A percentile compares a stretch with the other conserved stretches of the same genome.
These are phyloP conservation scores for Alloascoidea africana DNA, from an alignment of 805 yeast genomes.

Conservation along the genomic window DNA sequence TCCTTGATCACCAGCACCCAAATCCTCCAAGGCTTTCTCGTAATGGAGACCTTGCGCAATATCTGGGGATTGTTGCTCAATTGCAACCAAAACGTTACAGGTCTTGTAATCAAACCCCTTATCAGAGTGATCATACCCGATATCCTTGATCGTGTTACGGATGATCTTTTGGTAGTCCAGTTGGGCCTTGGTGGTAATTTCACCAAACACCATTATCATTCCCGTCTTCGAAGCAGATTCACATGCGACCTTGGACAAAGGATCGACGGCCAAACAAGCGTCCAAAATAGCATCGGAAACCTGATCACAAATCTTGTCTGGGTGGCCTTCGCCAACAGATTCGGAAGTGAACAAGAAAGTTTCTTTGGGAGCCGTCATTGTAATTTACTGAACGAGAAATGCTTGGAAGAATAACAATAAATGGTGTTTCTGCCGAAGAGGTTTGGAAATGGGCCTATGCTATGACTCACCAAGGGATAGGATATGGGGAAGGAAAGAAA, in stretches of 20 bases:
- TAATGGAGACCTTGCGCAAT: conserved; percentile 98
- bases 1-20: conserved; percentile 99
- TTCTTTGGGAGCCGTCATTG: conserved; percentile 18
- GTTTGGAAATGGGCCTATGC: too few relatives aligned
- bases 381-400: too few relatives aligned
- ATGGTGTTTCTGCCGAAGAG: neutral
- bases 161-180: conserved; percentile 94
- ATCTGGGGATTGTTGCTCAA: conserved; percentile 98
- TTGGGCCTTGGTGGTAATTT: conserved; percentile 92
- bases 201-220: conserved; percentile 99
- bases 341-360: conserved; percentile 52
- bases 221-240: conserved; percentile 99
- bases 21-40: conserved; percentile 86
- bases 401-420: neutral
- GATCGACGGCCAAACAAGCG: conserved; percentile 92
- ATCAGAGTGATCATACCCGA: conserved; percentile 91
- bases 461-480: too few relatives aligned
- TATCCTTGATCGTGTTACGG: conserved; percentile 96
- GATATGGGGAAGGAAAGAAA: too few relatives aligned
- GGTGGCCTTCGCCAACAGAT: conserved; percentile 56
- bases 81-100: conserved; percentile 96
- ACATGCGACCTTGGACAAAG: conserved; percentile 97
- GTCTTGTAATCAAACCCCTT: conserved; percentile 99
- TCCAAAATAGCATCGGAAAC: conserved; percentile 96
- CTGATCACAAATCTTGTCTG: conserved; percentile 73